Evolutionary conservation across 768 basidiomycete species (phyloP).

Genomic region (Auricularia cornea): DNA sequence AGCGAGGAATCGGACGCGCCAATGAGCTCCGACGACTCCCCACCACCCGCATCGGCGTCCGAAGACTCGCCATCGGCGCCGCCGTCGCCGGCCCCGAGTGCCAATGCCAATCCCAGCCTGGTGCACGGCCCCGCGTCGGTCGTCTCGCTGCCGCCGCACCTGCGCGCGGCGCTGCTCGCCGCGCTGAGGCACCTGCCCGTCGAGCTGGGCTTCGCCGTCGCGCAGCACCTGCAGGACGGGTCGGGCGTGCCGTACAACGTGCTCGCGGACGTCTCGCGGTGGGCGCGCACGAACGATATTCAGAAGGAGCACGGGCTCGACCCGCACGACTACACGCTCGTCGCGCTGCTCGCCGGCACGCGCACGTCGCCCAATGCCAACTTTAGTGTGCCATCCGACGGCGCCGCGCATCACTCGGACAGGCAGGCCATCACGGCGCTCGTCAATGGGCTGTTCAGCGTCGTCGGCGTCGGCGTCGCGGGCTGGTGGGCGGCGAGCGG

Average conservation of each 20-base stretch:
- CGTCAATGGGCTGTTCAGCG: conserved; percentile 62
- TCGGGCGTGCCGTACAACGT: conserved; percentile 53
- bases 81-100: no score
- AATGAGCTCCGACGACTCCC: neutral
- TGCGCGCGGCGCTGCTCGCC: conserved; percentile 40
- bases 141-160: conserved; percentile 56
- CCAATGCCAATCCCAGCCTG: neutral
- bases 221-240: conserved; percentile 28
- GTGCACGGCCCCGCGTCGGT: neutral
- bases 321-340: conserved; percentile 53
- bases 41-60: neutral
- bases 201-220: conserved; percentile 35
- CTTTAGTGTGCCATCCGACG: conserved; percentile 44
- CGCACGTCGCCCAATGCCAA: conserved; percentile 70
- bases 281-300: conserved; percentile 53
- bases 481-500: conserved; percentile 65
- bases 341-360: conserved; percentile 68
- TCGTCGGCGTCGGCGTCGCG: conserved; percentile 56
- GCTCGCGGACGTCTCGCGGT: conserved; percentile 53
- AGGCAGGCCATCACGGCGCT: conserved; percentile 60
- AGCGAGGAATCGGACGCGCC: neutral
- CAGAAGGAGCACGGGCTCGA: conserved; percentile 38
- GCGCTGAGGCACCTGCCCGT: conserved; percentile 39
- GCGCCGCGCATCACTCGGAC: conserved; percentile 41
- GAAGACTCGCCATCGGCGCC: no score